These are phyloP conservation scores for Aspergillus sp. DNA, from an alignment of 2,329 filamentous ascomycete species.

Conservation along the genomic window DNA sequence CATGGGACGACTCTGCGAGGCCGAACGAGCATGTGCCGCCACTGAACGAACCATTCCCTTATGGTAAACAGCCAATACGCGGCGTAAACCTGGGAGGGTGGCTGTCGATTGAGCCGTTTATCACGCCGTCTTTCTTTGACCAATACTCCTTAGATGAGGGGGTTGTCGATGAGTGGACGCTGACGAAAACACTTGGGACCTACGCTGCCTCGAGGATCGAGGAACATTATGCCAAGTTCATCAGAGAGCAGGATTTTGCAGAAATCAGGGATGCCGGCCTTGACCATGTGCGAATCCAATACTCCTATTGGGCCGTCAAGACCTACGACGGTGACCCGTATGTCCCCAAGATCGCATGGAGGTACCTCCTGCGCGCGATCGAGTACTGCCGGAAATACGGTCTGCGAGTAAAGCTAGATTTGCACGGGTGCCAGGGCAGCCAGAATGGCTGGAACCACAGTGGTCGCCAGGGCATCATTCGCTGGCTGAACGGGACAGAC, in stretches of 20 bases:
- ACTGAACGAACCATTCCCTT: conserved; percentile 68
- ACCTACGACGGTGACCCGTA: conserved; percentile 83
- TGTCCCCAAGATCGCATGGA: conserved; percentile 76
- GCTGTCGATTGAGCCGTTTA: conserved; percentile 89
- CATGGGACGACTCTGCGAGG: conserved; percentile 73
- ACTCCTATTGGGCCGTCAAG: conserved; percentile 86
- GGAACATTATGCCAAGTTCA: conserved; percentile 81
- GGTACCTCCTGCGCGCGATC: conserved; percentile 83
- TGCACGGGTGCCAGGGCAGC: conserved; percentile 83
- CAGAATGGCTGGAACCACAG: conserved; percentile 99
- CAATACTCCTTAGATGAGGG: conserved; percentile 51
- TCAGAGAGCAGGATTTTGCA: conserved; percentile 72
- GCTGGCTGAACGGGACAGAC: conserved; percentile 86
- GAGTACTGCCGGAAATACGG: conserved; percentile 92
- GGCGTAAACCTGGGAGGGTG: conserved; percentile 92
- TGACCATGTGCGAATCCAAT: conserved; percentile 94
- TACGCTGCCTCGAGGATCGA: conserved; percentile 63
- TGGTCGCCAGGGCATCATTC: conserved; percentile 67
- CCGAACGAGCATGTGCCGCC: conserved; percentile 74
- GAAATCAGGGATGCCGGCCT: conserved; percentile 81
- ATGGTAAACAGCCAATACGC: conserved; percentile 67
- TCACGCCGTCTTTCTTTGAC: conserved; percentile 82
- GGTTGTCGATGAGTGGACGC: conserved; percentile 81
- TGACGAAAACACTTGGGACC: conserved; percentile 61
- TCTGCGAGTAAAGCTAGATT: conserved; percentile 81